Base-by-base conservation (phyloP, 1,139 yeast species). In the Debaryomyces sp. region DNA sequence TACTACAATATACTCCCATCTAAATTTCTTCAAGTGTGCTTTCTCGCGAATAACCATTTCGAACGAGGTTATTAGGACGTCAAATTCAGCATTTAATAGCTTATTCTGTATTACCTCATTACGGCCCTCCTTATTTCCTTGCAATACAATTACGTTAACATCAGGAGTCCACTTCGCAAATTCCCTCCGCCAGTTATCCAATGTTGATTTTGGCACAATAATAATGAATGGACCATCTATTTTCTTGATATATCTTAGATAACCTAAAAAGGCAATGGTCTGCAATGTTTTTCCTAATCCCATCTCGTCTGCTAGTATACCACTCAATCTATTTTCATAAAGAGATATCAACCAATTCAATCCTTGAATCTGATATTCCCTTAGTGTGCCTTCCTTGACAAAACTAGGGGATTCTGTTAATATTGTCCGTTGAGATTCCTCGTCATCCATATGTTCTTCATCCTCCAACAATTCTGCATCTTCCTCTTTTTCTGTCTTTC, bases 121-220 rank as follows among this genome's bases (percentile, higher is more conserved):
- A 60, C 99, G 81, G 46, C 80, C 84, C 21, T 89, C 96, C 66
- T 92, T 92, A 57, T 82, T 83, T 45, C 99, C 99, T 62, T 90
- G 96, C 29, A 94, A 68, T 2, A 92, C 90, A 41, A 90, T 77
- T 0, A 88, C 91, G 53, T 86, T 84, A 7, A 94, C 95, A n/a
- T 91, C 97, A 0, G 98, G 97, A 0, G 97, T 91, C 98, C 98
- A 94, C 61, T 82, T 86, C 46, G 84, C 83, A 67, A 94, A 90
- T 66, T 94, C 99, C 63, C 98, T 80, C 58, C 89, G 77, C 99
- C 99, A 94, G 67, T 94, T 94, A 64, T 94, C 96, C 50, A 94
- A 73, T 0, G 99, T 94, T 0, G 97, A 89, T 64, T 94, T 94
- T 4, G 99, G 99, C 0, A 92, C 98, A 56, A 92, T 87, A 23